Base-by-base conservation (phyloP, 257 asterid species). In the Euphrasia confusa region DNA sequence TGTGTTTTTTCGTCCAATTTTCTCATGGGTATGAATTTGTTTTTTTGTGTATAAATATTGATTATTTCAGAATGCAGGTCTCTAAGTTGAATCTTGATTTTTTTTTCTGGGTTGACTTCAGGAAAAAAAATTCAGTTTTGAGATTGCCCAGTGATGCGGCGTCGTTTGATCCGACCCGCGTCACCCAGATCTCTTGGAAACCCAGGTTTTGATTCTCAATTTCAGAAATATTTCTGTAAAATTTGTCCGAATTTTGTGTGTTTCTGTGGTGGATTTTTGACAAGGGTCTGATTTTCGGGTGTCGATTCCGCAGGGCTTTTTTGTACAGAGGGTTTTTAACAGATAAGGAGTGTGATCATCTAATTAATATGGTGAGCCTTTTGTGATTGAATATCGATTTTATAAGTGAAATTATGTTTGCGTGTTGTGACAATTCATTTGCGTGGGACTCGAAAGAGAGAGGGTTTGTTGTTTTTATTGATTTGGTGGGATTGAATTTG, bases 331-430 rank as follows among this genome's bases (percentile, higher is more conserved):
- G 87, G 1, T 87, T 89, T 69, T 80, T 89, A 81, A 87, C 88
- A 39, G 59, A 75, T 40, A 66, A 84, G 30, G 96, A 89, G 77
- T 93, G 95, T 68, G 96, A 89, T 79, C 97, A 93, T 76, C 77
- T 93, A 57, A 78, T 87, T 47, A 24, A 15, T 64, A 71, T 93
- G 96, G 97, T 93, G 57, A 71, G 88, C 69, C 40, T 62, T 17
- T 37, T 28, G 28, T 68, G 1, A 12, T 49, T 7, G 17, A 1
- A 13, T 48, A 13, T 33, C 3, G 39, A 33, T 21, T 37, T 37
- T 37, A 37, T 37, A 9, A 37, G 5, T 30, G 33, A 30, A 30
- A 30, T 12, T 42, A 7, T 9, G 24, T 42, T 9, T 42, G 48
- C 9, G 48, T 3, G 48, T 42, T 42, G 48, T 42, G 48, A 7